Percentiles rank a stretch among this genome's conserved stretches.
Evolutionary conservation across 768 basidiomycete genomes (phyloP).

Genomic region (Termitomyces sp.): DNA sequence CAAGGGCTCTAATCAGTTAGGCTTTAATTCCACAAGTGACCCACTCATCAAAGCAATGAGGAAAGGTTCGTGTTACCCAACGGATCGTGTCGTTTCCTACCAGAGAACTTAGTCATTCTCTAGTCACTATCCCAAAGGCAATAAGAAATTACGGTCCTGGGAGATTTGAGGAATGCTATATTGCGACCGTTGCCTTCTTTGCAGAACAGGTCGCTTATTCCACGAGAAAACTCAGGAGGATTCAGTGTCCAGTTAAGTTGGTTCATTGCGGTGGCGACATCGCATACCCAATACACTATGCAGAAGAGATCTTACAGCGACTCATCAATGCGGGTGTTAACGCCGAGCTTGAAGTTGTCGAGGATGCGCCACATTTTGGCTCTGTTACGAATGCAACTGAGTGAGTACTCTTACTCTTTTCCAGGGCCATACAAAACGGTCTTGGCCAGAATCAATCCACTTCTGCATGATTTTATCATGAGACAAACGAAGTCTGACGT

Average conservation of each 20-base stretch:
- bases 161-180: conserved; percentile 24
- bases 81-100: neutral
- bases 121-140: conserved; percentile 17
- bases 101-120: conserved; percentile 14
- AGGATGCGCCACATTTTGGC: conserved; percentile 31
- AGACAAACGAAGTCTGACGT: conserved; percentile 14
- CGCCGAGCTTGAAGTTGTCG: conserved; percentile 19
- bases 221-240: conserved; percentile 15
- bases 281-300: conserved; percentile 24
- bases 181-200: conserved; percentile 27
- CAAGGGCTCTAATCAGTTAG: conserved; percentile 18
- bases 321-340: conserved; percentile 21
- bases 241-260: conserved; percentile 25
- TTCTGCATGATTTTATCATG: conserved; percentile 25
- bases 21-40: conserved; percentile 19
- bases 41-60: conserved; percentile 21
- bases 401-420: conserved; percentile 12
- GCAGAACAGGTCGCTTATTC: conserved; percentile 19
- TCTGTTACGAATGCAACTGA: conserved; percentile 24
- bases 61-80: neutral
- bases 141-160: conserved; percentile 19
- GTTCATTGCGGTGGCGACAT: conserved; percentile 29
- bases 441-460: conserved; percentile 19
- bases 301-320: conserved; percentile 19
- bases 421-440: neutral